phyloP scores from a whole-genome alignment of 2,329 filamentous ascomycete species.

The Aureobasidium sp. region DNA sequence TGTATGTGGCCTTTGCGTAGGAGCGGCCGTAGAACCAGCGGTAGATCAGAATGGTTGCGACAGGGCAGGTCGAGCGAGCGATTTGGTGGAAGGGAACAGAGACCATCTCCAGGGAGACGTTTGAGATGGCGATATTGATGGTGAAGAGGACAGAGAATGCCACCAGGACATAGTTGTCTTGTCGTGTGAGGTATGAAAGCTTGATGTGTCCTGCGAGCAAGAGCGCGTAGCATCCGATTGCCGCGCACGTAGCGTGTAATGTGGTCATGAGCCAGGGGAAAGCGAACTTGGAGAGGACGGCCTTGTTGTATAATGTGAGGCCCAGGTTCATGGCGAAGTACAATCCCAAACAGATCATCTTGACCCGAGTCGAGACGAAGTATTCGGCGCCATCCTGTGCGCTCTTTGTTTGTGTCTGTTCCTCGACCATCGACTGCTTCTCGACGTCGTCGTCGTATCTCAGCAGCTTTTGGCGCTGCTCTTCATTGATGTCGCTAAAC shows the following conservation, averaged over 20 bases:
- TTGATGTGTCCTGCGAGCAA: conserved; percentile 44
- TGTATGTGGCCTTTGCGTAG: conserved; percentile 51
- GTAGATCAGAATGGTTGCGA: conserved; percentile 58
- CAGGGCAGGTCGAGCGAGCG: conserved; percentile 54
- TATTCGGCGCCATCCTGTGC: conserved; percentile 15
- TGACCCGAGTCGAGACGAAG: conserved; percentile 13
- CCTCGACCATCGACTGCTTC: not conserved
- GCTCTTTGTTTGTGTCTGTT: conserved; percentile 4
- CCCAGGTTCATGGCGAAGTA: conserved; percentile 47
- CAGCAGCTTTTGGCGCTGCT: conserved; percentile 9
- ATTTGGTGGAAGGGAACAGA: conserved; percentile 62
- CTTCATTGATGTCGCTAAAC: not conserved
- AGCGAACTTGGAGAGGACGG: conserved; percentile 46
- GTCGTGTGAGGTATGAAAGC: conserved; percentile 45
- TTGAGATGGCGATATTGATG: conserved; percentile 58
- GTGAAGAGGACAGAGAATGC: conserved; percentile 57
- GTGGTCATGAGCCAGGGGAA: conserved; percentile 57
- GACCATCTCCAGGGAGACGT: conserved; percentile 54
- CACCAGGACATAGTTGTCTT: conserved; percentile 50
- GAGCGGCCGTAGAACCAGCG: conserved; percentile 49
- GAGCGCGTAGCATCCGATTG: conserved; percentile 49
- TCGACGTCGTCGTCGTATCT: conserved; percentile 8
- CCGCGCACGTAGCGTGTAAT: conserved; percentile 52
- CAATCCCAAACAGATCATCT: conserved; percentile 15
- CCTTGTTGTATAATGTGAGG: conserved; percentile 55